Base-by-base conservation (phyloP, 208 protist species). In the Crithidia sp. region DNA sequence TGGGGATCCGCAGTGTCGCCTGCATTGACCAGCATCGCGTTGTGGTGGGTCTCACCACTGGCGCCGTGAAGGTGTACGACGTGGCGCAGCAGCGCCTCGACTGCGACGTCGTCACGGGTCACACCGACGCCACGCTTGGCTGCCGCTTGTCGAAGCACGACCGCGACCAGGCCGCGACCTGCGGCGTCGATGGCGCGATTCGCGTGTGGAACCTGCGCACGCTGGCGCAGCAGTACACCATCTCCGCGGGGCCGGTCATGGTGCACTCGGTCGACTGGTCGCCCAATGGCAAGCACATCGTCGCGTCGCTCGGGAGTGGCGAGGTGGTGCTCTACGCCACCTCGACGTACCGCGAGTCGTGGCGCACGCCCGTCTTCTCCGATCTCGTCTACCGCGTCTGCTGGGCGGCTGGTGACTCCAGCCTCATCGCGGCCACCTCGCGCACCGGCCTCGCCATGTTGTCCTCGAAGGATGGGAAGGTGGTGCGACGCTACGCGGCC, bases 81-180 rank as follows among this genome's bases (percentile, higher is more conserved):
- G 76, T 89, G 14, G 49, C 81, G 7, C 79, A 74, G 67, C 79
- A 81, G 49, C 74, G 79, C 2, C 79, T 86, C 10, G 84, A 90
- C 61, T 88, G 85, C 63, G 67, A 92, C 58, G 81, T 86, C 41
- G 65, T 74, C 39, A 67, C 80, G 9, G 78, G 87, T 2, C 95
- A 98, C 82, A 96, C 89, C 0, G 93, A 98, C 67, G 90, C 81
- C 7, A 83, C 91, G 45, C 88, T 98, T 54, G 74, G 79, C 67
- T 96, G 89, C 73, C 65, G 67, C 28, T 79, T 97, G 59, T 80
- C 92, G 4, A 78, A 88, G 43, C 80, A 91, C 64, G 88, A 98
- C 81, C 78, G 83, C 49, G 88, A 98, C 67, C 67, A 90, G 45
- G 73, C 91, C 8, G 94, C 95, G 28, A 89, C 93, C 7, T 65